Evolutionary conservation across 768 basidiomycete genomes (phyloP), one percentile per base, ranked within the genome.

Genomic region (Tricholoma flavovirens): DNA sequence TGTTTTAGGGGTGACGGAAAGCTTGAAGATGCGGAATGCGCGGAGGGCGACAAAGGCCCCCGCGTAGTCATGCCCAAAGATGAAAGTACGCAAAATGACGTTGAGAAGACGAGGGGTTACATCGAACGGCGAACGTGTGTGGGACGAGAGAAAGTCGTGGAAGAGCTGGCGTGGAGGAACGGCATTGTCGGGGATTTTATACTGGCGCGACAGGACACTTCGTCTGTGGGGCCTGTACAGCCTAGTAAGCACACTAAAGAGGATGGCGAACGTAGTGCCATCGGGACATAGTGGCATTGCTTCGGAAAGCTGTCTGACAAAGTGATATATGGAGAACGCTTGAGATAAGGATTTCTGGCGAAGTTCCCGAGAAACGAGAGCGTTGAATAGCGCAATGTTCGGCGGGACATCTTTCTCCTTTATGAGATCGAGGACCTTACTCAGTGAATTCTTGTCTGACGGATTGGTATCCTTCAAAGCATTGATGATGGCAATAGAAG

Each of bases 311-410:
- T 46, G 55, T 59, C 73, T 66, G 48, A 84, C 62, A 19, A 73
- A 53, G 7, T 61, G 62, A 59, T 82, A 84, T 4, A 82, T 65
- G 2, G 69, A 61, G 57, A 82, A 78, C 5, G 75, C 77, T 15
- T 70, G 67, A 4, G 59, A 61, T 49, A 72, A 66, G 5, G 69
- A 68, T 11, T 64, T 54, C 1, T 63, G 64, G 11, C 71, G 62
- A 35, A 72, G 60, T 54, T 79, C 74, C 14, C 68, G 66, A 5
- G 73, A 67, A 12, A 84, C 73, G 58, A 84, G 72, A 7, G 73
- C 57, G 54, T 83, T 82, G 67, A 82, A 75, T n/a, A 82, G 59
- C 36, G 62, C 61, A 8, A 73, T 67, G 52, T 78, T 70, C 0
- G 75, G 74, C 2, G 63, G 40, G 11, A 78, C 67, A 3, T 71